Evolutionary conservation across 441 rosid species (phyloP).

Genomic region (Populus hybrid): DNA sequence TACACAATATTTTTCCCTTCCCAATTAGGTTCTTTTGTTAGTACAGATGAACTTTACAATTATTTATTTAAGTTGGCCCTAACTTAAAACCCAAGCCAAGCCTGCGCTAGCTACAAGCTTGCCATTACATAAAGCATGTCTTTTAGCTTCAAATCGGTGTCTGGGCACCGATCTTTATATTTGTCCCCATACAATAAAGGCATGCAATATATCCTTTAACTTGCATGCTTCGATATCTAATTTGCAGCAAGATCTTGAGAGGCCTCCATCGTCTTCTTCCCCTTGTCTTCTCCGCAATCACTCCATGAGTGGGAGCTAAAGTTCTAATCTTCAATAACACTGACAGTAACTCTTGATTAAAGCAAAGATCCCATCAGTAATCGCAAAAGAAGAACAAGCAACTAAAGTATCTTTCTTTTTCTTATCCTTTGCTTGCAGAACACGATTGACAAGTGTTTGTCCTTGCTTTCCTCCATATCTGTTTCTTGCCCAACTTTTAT

Average conservation of each 20-base stretch:
- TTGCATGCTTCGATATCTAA: not conserved
- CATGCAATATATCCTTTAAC: not conserved
- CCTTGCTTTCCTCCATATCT: not conserved
- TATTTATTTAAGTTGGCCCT: too few species aligned
- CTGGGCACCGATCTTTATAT: not conserved
- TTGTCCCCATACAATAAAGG: not conserved
- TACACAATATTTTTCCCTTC: too few species aligned
- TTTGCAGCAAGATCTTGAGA: not conserved
- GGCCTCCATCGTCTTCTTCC: not conserved
- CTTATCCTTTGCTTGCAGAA: conserved; percentile 14
- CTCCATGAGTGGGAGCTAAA: not conserved
- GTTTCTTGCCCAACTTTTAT: not conserved
- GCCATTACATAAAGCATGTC: too few species aligned
- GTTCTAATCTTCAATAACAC: not conserved
- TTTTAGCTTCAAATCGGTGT: not conserved
- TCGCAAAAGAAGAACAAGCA: not conserved
- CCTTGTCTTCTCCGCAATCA: not conserved
- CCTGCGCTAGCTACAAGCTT: too few species aligned
- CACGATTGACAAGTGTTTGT: not conserved
- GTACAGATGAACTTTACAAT: too few species aligned
- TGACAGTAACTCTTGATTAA: not conserved
- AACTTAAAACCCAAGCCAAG: too few species aligned
- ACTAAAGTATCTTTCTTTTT: not conserved
- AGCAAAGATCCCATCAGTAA: conserved; percentile 8
- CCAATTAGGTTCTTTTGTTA: too few species aligned